Evolutionary conservation across 768 basidiomycete species (phyloP).

Genomic region (Pleurotus djamor): DNA sequence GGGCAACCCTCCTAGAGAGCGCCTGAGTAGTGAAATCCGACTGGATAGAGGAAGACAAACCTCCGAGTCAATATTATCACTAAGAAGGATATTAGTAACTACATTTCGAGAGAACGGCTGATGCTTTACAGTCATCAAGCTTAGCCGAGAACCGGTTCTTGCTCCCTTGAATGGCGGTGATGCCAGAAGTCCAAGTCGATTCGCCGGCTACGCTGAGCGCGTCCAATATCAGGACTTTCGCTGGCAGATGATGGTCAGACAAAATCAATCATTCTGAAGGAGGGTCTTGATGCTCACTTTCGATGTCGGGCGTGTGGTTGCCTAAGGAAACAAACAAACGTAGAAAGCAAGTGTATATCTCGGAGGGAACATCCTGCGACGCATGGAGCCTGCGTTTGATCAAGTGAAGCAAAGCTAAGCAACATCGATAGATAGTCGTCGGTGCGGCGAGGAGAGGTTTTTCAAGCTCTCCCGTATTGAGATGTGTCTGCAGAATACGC

Average conservation of each 20-base stretch:
- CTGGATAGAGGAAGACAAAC: not conserved
- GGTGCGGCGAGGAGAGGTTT: too few species aligned
- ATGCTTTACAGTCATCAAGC: slow-evolving; percentile 28
- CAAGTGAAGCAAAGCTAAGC: not conserved
- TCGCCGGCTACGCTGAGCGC: slow-evolving; percentile 20
- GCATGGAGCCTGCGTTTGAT: not conserved
- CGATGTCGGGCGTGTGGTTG: slow-evolving; percentile 15
- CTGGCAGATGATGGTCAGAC: slow-evolving; percentile 15
- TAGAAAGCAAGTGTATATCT: slow-evolving; percentile 23
- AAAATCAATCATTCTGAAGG: not conserved
- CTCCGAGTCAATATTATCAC: not conserved
- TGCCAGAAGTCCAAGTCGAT: slow-evolving; percentile 13
- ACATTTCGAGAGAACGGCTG: not conserved
- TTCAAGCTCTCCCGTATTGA: not conserved
- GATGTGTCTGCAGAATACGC: slow-evolving; percentile 7
- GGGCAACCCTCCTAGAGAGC: not conserved
- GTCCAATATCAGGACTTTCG: slow-evolving; percentile 29
- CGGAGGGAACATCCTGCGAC: slow-evolving; percentile 10
- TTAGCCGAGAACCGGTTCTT: slow-evolving; percentile 18
- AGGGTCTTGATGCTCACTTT: slow-evolving; percentile 14
- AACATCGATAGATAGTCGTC: not conserved
- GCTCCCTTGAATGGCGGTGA: slow-evolving; percentile 18
- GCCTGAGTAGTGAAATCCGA: not conserved
- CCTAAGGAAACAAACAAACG: slow-evolving; percentile 22
- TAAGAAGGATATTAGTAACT: not conserved